phyloP scores from a whole-genome alignment of 176 grass and related monocot genomes.

The Oryza coarctata region DNA sequence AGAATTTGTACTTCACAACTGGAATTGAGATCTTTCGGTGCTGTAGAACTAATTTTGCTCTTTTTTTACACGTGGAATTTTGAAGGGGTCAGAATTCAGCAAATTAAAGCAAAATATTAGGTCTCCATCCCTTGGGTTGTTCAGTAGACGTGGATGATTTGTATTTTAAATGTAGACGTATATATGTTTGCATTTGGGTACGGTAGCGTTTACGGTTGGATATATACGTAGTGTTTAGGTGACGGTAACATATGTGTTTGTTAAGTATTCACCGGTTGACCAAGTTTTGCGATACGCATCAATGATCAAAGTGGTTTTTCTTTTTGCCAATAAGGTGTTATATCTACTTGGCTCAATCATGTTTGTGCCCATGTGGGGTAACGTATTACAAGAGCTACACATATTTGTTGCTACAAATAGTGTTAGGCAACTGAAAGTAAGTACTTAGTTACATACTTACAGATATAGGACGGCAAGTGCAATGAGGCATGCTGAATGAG shows the following conservation, averaged over 20 bases:
- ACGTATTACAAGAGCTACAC: not conserved
- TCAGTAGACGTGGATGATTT: not conserved
- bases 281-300: not conserved
- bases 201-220: not conserved
- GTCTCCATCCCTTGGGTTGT: not conserved
- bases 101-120: not conserved
- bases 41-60: too few relatives aligned
- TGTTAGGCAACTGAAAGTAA: not conserved
- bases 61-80: not conserved
- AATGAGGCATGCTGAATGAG: too few relatives aligned
- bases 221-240: not conserved
- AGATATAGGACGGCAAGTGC: not conserved
- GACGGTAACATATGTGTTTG: not conserved
- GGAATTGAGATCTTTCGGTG: too few relatives aligned
- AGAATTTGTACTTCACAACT: too few relatives aligned
- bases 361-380: not conserved
- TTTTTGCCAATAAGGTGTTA: not conserved
- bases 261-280: not conserved
- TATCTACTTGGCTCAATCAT: not conserved
- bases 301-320: not conserved
- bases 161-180: not conserved
- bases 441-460: not conserved
- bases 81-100: not conserved
- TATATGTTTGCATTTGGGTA: not conserved
- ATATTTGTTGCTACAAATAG: not conserved